These are phyloP conservation scores for Aspergillus tamarii DNA, from an alignment of 2,329 filamentous ascomycete species.

Conservation along the genomic window DNA sequence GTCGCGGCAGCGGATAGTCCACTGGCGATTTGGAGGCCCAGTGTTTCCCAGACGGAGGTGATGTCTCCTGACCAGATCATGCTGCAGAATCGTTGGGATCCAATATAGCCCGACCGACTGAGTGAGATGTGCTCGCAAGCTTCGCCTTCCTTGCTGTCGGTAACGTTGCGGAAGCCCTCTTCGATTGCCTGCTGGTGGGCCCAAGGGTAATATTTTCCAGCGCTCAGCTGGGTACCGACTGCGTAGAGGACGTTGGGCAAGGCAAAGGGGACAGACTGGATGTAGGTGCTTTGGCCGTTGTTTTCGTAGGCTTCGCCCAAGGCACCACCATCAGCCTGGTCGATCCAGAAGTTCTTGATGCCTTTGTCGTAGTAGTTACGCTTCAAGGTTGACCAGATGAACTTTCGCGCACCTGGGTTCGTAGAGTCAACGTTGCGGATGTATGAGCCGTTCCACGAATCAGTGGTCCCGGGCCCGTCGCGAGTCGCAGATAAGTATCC, in stretches of 20 bases:
- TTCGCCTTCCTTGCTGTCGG: constrained; percentile 52
- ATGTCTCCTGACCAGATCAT: constrained; percentile 65
- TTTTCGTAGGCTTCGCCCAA: constrained; percentile 41
- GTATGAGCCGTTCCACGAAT: constrained; percentile 60
- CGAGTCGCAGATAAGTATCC: constrained; percentile 62
- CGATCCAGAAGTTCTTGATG: constrained; percentile 66
- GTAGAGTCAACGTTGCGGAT: constrained; percentile 64
- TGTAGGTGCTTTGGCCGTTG: constrained; percentile 55
- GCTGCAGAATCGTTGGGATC: constrained; percentile 63
- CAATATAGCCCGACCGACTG: constrained; percentile 56
- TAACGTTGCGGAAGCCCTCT: constrained; percentile 56
- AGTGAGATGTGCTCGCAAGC: constrained; percentile 52
- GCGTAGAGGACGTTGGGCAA: constrained; percentile 52
- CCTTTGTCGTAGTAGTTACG: constrained; percentile 63
- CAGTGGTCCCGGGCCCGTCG: constrained; percentile 57
- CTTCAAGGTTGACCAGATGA: constrained; percentile 61
- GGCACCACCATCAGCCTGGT: constrained; percentile 61
- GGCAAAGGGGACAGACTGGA: constrained; percentile 36
- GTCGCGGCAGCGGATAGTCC: constrained; percentile 65
- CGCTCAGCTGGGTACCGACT: constrained; percentile 60
- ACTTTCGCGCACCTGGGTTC: constrained; percentile 59
- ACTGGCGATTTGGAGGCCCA: constrained; percentile 61
- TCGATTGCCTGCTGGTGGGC: constrained; percentile 62
- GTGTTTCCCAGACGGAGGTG: constrained; percentile 60
- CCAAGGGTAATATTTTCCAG: constrained; percentile 63